Evolutionary conservation across 2,329 filamentous ascomycete species (phyloP).

Genomic region (Aspergillus luchuensis): DNA sequence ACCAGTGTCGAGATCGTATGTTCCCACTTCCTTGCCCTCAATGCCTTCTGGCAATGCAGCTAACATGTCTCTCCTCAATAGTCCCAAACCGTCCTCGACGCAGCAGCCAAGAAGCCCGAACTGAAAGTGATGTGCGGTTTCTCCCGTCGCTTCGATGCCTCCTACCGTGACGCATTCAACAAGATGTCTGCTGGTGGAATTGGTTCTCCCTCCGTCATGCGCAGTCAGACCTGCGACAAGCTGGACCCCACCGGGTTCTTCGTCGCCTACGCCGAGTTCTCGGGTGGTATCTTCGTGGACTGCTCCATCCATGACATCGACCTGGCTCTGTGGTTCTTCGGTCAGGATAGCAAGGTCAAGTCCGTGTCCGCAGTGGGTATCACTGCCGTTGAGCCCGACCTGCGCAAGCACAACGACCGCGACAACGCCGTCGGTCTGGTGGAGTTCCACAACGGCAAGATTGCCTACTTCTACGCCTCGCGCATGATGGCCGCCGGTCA

Average conservation of each 20-base stretch:
- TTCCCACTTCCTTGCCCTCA: background rate
- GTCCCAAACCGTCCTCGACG: slow-evolving; percentile 63
- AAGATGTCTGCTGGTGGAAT: slow-evolving; percentile 59
- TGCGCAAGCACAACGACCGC: slow-evolving; percentile 60
- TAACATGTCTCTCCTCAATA: slow-evolving; percentile 27
- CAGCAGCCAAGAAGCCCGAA: slow-evolving; percentile 57
- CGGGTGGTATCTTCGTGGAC: slow-evolving; percentile 71
- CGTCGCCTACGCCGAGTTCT: slow-evolving; percentile 66
- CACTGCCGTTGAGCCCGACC: slow-evolving; percentile 60
- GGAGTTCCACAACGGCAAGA: slow-evolving; percentile 65
- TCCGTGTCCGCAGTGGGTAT: slow-evolving; percentile 59
- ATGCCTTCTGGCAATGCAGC: background rate
- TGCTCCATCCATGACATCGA: slow-evolving; percentile 72
- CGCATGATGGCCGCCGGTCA: slow-evolving; percentile 71
- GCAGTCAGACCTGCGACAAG: slow-evolving; percentile 69
- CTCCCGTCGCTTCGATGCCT: slow-evolving; percentile 66
- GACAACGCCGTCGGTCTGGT: slow-evolving; percentile 67
- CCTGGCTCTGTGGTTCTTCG: slow-evolving; percentile 65
- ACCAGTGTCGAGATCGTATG: slow-evolving; percentile 62
- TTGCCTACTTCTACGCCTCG: slow-evolving; percentile 65
- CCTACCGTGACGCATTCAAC: slow-evolving; percentile 62
- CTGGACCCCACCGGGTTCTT: slow-evolving; percentile 68
- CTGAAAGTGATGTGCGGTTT: slow-evolving; percentile 69
- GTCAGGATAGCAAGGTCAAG: slow-evolving; percentile 57
- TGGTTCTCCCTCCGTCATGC: slow-evolving; percentile 62